Conservation (phyloP, 192 early-diverging fungal genomes). For the Coemansia sp. region DNA sequence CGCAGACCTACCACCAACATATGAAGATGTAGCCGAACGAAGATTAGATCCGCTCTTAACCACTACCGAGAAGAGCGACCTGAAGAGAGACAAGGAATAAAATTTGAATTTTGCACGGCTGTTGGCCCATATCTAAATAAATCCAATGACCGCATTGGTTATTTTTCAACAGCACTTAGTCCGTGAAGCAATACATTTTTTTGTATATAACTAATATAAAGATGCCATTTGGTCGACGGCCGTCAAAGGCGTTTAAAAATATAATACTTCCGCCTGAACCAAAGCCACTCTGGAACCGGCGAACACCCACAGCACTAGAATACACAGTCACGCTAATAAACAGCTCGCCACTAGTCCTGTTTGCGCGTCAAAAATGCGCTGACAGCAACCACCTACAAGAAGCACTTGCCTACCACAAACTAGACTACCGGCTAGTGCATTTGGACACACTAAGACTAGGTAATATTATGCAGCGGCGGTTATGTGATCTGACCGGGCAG, state of each 20-base stretch:
- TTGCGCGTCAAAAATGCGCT: constrained; percentile 26
- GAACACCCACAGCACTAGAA: constrained; percentile 34
- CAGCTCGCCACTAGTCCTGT: constrained; percentile 36
- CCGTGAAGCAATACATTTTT: too few species aligned
- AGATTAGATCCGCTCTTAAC: not conserved
- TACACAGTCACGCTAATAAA: constrained; percentile 30
- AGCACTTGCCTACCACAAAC: constrained; percentile 2
- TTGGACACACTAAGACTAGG: constrained; percentile 26
- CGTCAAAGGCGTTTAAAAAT: constrained; percentile 34
- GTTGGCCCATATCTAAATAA: too few species aligned
- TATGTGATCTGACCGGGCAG: constrained; percentile 41
- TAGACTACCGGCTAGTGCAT: constrained; percentile 26
- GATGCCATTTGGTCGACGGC: constrained; percentile 21
- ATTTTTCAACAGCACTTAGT: too few species aligned
- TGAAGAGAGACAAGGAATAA: not conserved
- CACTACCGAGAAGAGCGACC: not conserved
- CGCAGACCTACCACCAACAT: constrained; percentile 1
- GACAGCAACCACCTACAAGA: constrained; percentile 19
- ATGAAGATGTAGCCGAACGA: not conserved
- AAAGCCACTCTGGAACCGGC: constrained; percentile 27
- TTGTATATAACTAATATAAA: not conserved
- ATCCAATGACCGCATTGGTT: too few species aligned
- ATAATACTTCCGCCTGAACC: constrained; percentile 24
- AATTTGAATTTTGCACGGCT: too few species aligned
- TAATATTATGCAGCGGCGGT: constrained; percentile 31